Evolutionary conservation across 1,139 yeast species (phyloP), one percentile per base, ranked within the genome.

Genomic region (Lodderomyces metapsilosis): DNA sequence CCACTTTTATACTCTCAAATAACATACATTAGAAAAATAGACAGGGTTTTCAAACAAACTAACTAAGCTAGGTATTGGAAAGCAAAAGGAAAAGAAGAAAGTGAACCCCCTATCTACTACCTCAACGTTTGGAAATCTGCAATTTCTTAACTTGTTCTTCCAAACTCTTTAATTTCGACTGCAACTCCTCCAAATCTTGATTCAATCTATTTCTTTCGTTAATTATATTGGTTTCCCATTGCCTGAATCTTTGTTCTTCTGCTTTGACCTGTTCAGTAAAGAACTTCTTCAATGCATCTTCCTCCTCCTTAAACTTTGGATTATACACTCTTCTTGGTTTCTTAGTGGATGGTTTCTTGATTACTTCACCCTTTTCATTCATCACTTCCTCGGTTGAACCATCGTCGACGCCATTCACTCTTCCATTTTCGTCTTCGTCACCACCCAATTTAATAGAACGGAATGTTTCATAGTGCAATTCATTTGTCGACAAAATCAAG

Each of bases 251-350:
- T 58, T 88, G 95, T 59, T 94, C 98, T 68, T 92, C 98, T 38
- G 88, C 88, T 70, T 91, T 89, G 49, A 94, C 96, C 69, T 92
- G 98, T 62, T 91, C 98, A n/a, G 98, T 92, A 67, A 92, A 92
- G 63, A 87, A 86, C 66, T 87, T 85, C 77, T 94, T 89, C 61
- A 94, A 76, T 25, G 92, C 86, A 62, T 88, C 95, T 66, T 94
- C 98, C 62, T 92, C 98, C 65, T 92, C 97, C 65, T 88, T 85
- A 68, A 87, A 92, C 66, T 87, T 85, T 43, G 98, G 98, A 64
- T 92, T 89, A 57, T 84, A 88, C 52, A 56, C 73, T 68, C 64
- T 74, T 65, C 69, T 75, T 54, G 68, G 75, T 66, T 81, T 72
- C 56, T 67, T 70, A 40, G 61, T 46, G 6, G 64, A 52, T 5